Evolutionary conservation across 2,329 filamentous ascomycete species (phyloP), one percentile per base, ranked within the genome.

Genomic region (Paramyrothecium sp.): DNA sequence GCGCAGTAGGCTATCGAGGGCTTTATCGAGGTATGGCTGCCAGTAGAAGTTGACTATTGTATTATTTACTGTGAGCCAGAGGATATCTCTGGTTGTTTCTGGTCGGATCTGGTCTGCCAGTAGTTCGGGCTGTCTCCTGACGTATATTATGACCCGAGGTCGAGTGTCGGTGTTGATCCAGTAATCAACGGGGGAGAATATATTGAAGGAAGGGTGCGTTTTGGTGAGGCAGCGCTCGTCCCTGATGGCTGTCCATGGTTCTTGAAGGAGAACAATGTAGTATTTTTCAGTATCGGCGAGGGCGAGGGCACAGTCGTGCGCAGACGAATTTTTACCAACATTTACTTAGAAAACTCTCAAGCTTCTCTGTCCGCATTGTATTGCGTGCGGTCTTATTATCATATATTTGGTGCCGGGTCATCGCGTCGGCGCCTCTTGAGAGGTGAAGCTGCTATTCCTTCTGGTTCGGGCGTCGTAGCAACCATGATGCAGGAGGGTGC

Each of bases 41-140:
- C 61, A 48, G 53, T 62, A 61, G 57, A 58, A 58, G 55, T 62
- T 60, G 33, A 62, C 58, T 49, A 61, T 59, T 26, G 53, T 55
- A 22, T 55, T 53, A 51, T 61, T 61, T 38, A 61, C 41, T 26
- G 51, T 58, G 19, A 63, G 46, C 59, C 56, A 63, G 11, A 61
- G 54, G 50, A 60, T 61, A 41, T 61, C 57, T 13, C 56, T 55
- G 41, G 47, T 61, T 30, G 16, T 34, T 52, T 38, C 53, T 12
- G 57, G 61, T 49, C 57, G 56, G 21, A 50, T 58, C 49, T 60
- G 56, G 54, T 62, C 58, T 41, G 54, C 56, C 22, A 58, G 7
- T 22, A 62, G 54, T 16, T 41, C 17, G 7, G 57, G 48, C 54
- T 55, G 47, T 44, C 54, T 48, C 23, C 57, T 59, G 50, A 62